Base-by-base conservation (phyloP, 129 eudicot genomes). In the Calendula officinalis region DNA sequence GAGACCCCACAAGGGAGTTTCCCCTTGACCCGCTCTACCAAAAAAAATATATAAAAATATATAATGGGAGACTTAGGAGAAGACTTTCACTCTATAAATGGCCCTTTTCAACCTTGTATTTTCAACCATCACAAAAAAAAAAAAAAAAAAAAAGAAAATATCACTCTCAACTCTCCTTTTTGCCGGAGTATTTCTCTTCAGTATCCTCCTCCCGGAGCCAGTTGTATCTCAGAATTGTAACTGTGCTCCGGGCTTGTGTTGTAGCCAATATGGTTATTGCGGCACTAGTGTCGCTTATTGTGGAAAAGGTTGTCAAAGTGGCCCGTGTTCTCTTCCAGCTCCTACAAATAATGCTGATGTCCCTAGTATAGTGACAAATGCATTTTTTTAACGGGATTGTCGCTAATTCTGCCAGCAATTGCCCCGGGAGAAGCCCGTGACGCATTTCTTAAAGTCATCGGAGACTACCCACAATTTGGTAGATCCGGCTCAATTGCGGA, bases 261-360 rank as follows among this genome's bases (percentile, higher is more conserved):
- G 72, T 53, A 67, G 72, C 62, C 6, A 27, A 41, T 67, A 22
- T 2, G 72, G 72, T 22, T 67, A 39, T 4, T 67, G 72, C 27
- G 72, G 72, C n/a, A 67, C 51, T n/a, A n/a, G n/a, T n/a, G n/a
- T n/a, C n/a, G n/a, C 22, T 12, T 67, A 67, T 40, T 67, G 72
- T 4, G 72, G 72, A 7, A 54, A 27, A 39, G 72, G 49, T n/a
- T 67, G 72, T 41, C 40, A 37, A 7, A 12, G 40, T 1, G 62
- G 72, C 33, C 72, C 72, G 37, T 67, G 72, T 40, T 12, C 62
- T 40, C 27, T 0, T 22, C 30, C 52, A 4, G 15, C 75, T 35
- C 38, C 40, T 9, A 12, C 9, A 27, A 71, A 71, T 34, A 64
- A 72, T 11, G 69, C 35, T 5, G 2, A 63, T 7, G 10, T 62